Base-by-base conservation (phyloP, 2,329 filamentous ascomycete genomes). In the Talaromyces albobiverticillius region DNA sequence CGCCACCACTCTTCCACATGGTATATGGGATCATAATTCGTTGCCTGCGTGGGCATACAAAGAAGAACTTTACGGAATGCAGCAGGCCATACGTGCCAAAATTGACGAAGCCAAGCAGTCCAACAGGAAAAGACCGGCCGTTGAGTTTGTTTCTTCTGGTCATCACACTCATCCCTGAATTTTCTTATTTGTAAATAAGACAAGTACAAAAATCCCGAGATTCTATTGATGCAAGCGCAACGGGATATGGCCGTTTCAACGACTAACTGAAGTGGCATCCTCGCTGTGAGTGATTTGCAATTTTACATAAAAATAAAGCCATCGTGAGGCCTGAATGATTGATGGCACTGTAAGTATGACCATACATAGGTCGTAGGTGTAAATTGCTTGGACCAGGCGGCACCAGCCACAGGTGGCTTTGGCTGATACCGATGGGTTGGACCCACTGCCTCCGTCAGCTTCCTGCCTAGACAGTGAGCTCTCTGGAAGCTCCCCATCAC, bases 41-140 rank as follows among this genome's bases (percentile, higher is more conserved):
- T 63, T 79, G 32, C 76, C 76, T 6, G 50, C 51, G 1, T 75
- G 71, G 70, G 76, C 71, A 1, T 79, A 73, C 59, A 79, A 76
- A 57, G 76, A 78, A 51, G 72, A 76, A 51, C 64, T 79, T 31
- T 61, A 70, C 25, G 75, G 67, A 56, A 63, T 59, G 20, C 76
- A 79, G 57, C 71, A 77, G 55, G 65, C 66, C 22, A 54, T 71
- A 26, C 65, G 64, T 3, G 62, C 64, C 29, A 66, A 61, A 59
- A 58, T 61, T 23, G 72, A 74, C 49, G 69, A 73, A 67, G 68
- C 38, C 67, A 62, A 53, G 34, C 59, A 46, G 50, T 59, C n/a
- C 64, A 60, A n/a, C 65, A 68, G 52, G 64, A 72, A 55, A 68
- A 68, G 73, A 54, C 69, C 67, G 14, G 61, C 66, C 10, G 64